Evolutionary conservation across 257 asterid genomes (phyloP), one percentile per base, ranked within the genome.

Genomic region (Datura wrightii): DNA sequence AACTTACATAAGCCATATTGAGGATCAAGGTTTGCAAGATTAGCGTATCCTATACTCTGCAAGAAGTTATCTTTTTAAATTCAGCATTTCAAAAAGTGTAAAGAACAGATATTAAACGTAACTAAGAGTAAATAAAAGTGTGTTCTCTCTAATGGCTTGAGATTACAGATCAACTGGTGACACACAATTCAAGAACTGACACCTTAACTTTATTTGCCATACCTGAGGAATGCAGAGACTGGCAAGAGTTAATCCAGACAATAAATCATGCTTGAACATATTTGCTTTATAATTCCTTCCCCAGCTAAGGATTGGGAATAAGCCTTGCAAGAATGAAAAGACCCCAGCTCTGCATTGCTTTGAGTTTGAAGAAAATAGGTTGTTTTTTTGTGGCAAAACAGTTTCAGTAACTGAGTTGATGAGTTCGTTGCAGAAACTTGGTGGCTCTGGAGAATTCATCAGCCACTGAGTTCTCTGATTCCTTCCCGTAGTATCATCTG

Each of bases 161-260:
- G 31, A 24, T 24, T 24, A 24, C 31, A 24, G 31, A 24, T 24
- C 31, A 24, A 67, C 3, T 46, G 19, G 3, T 44, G 5, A 5
- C 10, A 44, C 42, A 9, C 11, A 5, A 48, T n/a, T 71, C 56
- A 18, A 54, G 16, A 56, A 10, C 2, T 19, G 8, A 31, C 42
- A 52, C 37, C 39, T 55, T 31, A 55, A 36, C 11, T 67, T n/a
- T 7, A 5, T 18, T 34, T 37, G 41, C 6, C 46, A 5, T 58
- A 93, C 98, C 94, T 93, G 98, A 85, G 98, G 98, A 88, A 94
- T 93, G 87, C 94, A 87, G 70, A 94, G 97, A 54, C 97, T 93
- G 67, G 97, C 98, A 42, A 94, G 97, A 83, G 97, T 93, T 66
- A 94, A 85, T 80, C 98, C 98, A 53, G 98, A 95, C 90, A 93